phyloP scores from a whole-genome alignment of 805 yeast genomes.

The Priceomyces haplophilus region DNA sequence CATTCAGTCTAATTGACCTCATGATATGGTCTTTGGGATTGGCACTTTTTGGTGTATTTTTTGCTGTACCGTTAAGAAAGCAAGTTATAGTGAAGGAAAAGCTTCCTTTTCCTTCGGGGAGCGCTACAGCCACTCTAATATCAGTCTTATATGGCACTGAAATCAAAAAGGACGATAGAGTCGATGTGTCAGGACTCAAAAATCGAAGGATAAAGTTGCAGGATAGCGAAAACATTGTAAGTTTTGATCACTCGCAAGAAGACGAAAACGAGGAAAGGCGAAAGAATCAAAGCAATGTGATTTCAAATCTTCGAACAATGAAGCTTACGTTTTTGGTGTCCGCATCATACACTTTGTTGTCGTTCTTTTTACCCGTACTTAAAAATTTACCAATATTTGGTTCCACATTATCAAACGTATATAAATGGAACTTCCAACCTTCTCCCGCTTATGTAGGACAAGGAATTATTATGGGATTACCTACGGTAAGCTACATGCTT shows the following conservation, averaged over 20 bases:
- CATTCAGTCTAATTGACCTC: conserved; percentile 48
- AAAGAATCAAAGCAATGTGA: not conserved
- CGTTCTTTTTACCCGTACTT: conserved; percentile 73
- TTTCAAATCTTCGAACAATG: conserved; percentile 59
- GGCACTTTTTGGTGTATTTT: conserved; percentile 93
- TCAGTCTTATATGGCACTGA: conserved; percentile 79
- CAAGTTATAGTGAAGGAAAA: conserved; percentile 88
- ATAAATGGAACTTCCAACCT: conserved; percentile 88
- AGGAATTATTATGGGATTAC: conserved; percentile 95
- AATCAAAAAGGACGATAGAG: conserved; percentile 35
- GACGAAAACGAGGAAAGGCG: not conserved
- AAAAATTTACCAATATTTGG: conserved; percentile 79
- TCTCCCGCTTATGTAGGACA: conserved; percentile 98
- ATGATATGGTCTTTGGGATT: conserved; percentile 81
- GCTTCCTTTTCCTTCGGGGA: conserved; percentile 90
- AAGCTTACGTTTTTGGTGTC: conserved; percentile 62
- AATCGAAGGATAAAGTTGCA: not conserved
- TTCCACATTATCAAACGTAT: conserved; percentile 49
- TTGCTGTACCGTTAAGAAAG: conserved; percentile 82
- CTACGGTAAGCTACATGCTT: conserved; percentile 87
- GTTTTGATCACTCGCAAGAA: not conserved
- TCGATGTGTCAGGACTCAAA: not conserved
- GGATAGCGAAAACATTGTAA: not conserved
- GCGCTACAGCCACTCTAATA: conserved; percentile 92
- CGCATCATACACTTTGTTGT: conserved; percentile 63